Base-by-base conservation (phyloP, 768 basidiomycete genomes). In the Mycena belliarum region DNA sequence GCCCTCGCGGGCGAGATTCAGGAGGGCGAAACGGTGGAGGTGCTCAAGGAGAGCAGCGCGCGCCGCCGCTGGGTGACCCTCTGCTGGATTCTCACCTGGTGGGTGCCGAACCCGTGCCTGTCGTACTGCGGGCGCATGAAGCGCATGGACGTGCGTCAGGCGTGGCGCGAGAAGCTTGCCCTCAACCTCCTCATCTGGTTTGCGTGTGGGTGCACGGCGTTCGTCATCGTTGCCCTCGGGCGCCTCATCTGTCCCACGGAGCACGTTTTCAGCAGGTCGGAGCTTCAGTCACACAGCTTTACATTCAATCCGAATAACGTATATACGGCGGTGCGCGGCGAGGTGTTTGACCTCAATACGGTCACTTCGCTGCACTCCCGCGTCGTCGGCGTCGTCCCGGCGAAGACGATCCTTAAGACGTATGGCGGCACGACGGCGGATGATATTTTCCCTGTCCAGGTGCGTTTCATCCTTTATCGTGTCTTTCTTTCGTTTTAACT, bases 131-230 rank as follows among this genome's bases (percentile, higher is more conserved):
- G 96, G 1, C 81, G 92, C 26, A 97, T 98, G 95, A 97, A 98
- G 75, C 88, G 96, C 8, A 71, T 88, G 61, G 97, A 99, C 66
- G 81, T 99, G 23, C 85, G 90, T 24, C 94, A 98, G 72, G 97
- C 97, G 2, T 99, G 97, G 97, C 79, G 96, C 57, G 97, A 98
- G 74, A 98, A 99, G 73, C 79, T 98, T 1, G 92, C 93, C 4
- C 82, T 98, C 68, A 98, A 98, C 72, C 73, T 99, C 57, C 77
- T 99, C 73, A 98, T 99, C 65, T 98, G 95, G 96, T 85, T 97
- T 68, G 78, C 91, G 28, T 98, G 95, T 61, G 88, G 72, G n/a
- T 85, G 85, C 65, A 88, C 93, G 1, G 81, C 95, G 45, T 98
- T 99, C 72, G 90, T 99, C 66, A 95, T 98, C 67, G 93, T 92